These are phyloP conservation scores for Flaveria robusta DNA, from an alignment of 129 eudicot genomes.

Conservation along the genomic window DNA sequence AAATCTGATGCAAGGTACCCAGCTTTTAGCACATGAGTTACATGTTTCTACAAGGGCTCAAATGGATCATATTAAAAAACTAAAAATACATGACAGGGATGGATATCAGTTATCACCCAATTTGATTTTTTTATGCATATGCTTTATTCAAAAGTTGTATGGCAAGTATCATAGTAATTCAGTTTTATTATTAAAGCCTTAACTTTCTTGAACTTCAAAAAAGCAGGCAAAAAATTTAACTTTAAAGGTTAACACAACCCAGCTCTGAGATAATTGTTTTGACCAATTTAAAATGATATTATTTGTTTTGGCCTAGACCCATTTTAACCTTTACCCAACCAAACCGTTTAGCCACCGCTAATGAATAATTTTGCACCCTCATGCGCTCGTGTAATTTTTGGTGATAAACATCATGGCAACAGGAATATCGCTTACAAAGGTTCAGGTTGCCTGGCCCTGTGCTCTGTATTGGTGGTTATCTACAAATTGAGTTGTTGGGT, in stretches of 20 bases:
- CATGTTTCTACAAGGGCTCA: not conserved
- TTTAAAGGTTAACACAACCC: not conserved
- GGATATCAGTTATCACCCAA: not conserved
- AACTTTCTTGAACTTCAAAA: not conserved
- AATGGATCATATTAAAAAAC: not conserved
- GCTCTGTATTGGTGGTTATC: constrained; percentile 73
- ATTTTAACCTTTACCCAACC: not conserved
- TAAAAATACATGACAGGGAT: not conserved
- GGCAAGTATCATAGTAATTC: not conserved
- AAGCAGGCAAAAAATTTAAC: not conserved
- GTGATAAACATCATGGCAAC: constrained; percentile 22
- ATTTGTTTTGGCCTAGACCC: not conserved
- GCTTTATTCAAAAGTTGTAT: not conserved
- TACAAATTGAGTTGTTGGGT: constrained; percentile 79
- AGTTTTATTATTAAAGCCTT: not conserved
- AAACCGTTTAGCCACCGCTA: not conserved
- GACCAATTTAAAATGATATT: not conserved
- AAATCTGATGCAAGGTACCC: too few species aligned
- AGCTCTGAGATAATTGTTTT: not conserved
- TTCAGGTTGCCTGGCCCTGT: constrained; percentile 84
- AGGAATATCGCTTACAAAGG: constrained; percentile 61
- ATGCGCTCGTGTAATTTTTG: not conserved
- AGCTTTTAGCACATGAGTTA: too few species aligned
- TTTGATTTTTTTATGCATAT: not conserved
- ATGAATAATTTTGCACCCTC: not conserved